Conservation (phyloP, 805 yeast genomes). For the Candida gorgasii region DNA sequence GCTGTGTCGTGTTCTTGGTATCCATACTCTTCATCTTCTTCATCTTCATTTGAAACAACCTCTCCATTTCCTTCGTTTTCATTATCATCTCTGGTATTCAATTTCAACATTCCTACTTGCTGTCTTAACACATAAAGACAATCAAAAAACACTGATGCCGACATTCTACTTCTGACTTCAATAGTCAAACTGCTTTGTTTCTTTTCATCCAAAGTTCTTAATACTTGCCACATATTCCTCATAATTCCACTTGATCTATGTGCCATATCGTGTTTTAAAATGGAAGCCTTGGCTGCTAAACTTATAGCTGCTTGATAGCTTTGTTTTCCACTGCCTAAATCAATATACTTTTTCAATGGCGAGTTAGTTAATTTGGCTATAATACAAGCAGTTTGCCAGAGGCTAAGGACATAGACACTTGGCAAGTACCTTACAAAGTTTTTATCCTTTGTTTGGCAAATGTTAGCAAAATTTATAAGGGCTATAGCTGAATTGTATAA, state of each 20-base stretch:
- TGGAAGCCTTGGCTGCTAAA: conserved; percentile 75
- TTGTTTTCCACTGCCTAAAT: conserved; percentile 68
- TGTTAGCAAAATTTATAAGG: conserved; percentile 64
- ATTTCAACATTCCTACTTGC: conserved; percentile 81
- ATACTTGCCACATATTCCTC: conserved; percentile 91
- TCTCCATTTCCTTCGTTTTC: conserved; percentile 34
- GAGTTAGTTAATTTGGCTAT: conserved; percentile 80
- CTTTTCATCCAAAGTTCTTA: conserved; percentile 64
- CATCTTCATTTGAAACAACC: conserved; percentile 24
- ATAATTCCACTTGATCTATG: conserved; percentile 91
- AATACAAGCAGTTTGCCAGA: conserved; percentile 92
- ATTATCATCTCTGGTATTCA: conserved; percentile 37
- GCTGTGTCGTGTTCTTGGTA: conserved; percentile 23
- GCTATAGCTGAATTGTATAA: conserved; percentile 80
- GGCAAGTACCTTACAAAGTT: conserved; percentile 78
- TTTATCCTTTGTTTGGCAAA: conserved; percentile 58
- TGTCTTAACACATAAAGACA: conserved; percentile 81
- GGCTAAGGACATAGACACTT: conserved; percentile 72
- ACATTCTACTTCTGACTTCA: conserved; percentile 78
- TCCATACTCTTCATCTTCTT: conserved; percentile 23
- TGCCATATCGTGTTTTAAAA: conserved; percentile 88
- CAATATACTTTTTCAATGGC: conserved; percentile 63
- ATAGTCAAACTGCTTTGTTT: conserved; percentile 44
- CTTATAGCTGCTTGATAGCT: conserved; percentile 67
- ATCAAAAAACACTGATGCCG: conserved; percentile 92